phyloP scores from a whole-genome alignment of 1,284 basidiomycete genomes.

The Thelephora terrestris region DNA sequence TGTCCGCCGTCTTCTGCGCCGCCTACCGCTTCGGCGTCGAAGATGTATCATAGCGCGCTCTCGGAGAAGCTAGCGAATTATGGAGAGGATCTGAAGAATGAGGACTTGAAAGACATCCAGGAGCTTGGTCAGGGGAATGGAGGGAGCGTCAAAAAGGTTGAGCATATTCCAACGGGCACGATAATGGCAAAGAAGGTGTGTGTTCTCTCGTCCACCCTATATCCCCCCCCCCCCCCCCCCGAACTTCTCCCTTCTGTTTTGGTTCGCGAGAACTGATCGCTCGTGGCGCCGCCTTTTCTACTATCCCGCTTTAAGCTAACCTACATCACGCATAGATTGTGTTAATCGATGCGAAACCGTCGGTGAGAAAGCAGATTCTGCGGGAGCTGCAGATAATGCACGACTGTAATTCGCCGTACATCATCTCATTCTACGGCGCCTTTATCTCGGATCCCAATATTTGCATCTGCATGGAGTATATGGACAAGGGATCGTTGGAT shows the following conservation, averaged over 20 bases:
- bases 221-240: not conserved
- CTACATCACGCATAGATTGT: slow-evolving; percentile 60
- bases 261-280: no score
- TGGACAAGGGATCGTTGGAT: slow-evolving; percentile 89
- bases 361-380: slow-evolving; percentile 96
- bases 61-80: slow-evolving; percentile 67
- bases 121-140: slow-evolving; percentile 98
- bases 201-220: slow-evolving; percentile 7
- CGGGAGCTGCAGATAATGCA: slow-evolving; percentile 98
- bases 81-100: slow-evolving; percentile 62
- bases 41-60: slow-evolving; percentile 60
- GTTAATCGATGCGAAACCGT: slow-evolving; percentile 94
- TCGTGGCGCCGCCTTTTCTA: not conserved
- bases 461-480: slow-evolving; percentile 97
- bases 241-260: not conserved
- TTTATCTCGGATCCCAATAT: slow-evolving; percentile 96
- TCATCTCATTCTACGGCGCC: slow-evolving; percentile 95
- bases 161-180: slow-evolving; percentile 81
- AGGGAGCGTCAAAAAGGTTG: slow-evolving; percentile 93
- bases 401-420: slow-evolving; percentile 88
- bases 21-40: slow-evolving; percentile 28
- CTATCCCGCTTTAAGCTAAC: not conserved
- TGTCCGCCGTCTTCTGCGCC: slow-evolving; percentile 30
- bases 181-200: slow-evolving; percentile 94
- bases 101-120: slow-evolving; percentile 74